Evolutionary conservation across 768 basidiomycete species (phyloP).

Genomic region (Coprinopsis strossmayeri): DNA sequence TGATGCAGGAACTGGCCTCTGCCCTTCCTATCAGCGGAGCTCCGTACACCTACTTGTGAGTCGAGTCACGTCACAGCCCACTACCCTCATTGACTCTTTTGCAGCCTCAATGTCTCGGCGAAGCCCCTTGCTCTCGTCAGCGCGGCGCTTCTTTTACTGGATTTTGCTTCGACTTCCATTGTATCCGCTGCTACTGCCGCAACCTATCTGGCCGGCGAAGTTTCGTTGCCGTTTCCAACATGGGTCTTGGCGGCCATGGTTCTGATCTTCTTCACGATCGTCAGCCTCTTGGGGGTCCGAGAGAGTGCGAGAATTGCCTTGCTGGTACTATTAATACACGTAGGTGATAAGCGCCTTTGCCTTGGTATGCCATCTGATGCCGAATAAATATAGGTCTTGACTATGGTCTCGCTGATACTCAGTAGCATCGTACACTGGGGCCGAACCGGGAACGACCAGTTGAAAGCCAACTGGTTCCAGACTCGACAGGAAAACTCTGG

Average conservation of each 20-base stretch:
- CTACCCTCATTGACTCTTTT: too few relatives aligned
- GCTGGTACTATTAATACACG: conserved; percentile 52
- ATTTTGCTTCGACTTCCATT: conserved; percentile 62
- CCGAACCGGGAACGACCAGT: conserved; percentile 36
- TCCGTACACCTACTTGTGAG: conserved; percentile 64
- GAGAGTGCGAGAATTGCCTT: conserved; percentile 61
- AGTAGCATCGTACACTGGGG: conserved; percentile 47
- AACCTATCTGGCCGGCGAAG: conserved; percentile 61
- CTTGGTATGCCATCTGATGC: too few relatives aligned
- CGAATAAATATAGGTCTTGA: conserved; percentile 49
- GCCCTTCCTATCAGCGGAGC: conserved; percentile 66
- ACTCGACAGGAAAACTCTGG: conserved; percentile 21
- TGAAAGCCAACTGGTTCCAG: conserved; percentile 49
- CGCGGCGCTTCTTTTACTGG: conserved; percentile 62
- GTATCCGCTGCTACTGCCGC: conserved; percentile 71
- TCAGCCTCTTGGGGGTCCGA: conserved; percentile 52
- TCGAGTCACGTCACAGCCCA: too few relatives aligned
- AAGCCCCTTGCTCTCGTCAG: conserved; percentile 60
- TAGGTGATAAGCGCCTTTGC: too few relatives aligned
- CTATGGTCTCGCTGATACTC: conserved; percentile 51
- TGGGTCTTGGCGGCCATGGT: conserved; percentile 49
- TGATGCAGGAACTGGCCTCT: conserved; percentile 67
- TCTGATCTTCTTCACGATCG: conserved; percentile 42
- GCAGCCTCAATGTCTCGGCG: conserved; percentile 54
- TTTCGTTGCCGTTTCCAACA: conserved; percentile 47